A percentile compares a stretch with the other conserved stretches of the same genome.
These are phyloP conservation scores for Cladosporium sp. DNA, from an alignment of 2,329 filamentous ascomycete species.

Conservation along the genomic window DNA sequence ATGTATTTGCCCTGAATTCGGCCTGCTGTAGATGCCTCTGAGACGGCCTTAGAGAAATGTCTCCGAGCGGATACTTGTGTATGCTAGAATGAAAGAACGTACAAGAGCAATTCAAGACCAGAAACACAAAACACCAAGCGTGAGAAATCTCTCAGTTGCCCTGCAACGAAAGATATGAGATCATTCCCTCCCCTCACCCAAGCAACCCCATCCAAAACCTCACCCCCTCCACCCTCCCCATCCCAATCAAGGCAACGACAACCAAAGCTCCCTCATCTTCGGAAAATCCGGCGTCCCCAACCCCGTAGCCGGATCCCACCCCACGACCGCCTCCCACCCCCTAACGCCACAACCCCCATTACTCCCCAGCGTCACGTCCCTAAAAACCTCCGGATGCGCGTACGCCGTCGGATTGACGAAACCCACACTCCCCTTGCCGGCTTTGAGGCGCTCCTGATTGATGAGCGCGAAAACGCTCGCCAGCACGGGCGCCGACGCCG, in stretches of 20 bases:
- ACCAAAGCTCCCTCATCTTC: slow-evolving; percentile 28
- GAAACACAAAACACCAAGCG: too few species aligned
- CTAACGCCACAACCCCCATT: slow-evolving; percentile 38
- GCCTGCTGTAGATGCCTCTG: too few species aligned
- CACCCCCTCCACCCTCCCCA: background rate
- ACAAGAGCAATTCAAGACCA: too few species aligned
- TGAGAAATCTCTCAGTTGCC: too few species aligned
- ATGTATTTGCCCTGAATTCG: too few species aligned
- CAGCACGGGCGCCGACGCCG: slow-evolving; percentile 47
- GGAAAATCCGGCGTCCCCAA: slow-evolving; percentile 29
- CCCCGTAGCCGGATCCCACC: slow-evolving; percentile 34
- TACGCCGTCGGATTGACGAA: slow-evolving; percentile 45
- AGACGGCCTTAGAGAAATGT: too few species aligned
- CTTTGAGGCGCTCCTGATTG: slow-evolving; percentile 36
- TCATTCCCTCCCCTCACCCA: too few species aligned
- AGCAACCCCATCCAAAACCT: background rate
- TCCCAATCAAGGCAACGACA: slow-evolving; percentile 23
- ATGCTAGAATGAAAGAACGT: too few species aligned
- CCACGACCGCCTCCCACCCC: slow-evolving; percentile 25
- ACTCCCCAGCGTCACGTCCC: slow-evolving; percentile 37
- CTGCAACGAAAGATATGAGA: too few species aligned
- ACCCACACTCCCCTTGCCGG: slow-evolving; percentile 37
- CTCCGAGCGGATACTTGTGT: too few species aligned
- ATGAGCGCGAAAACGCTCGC: slow-evolving; percentile 46
- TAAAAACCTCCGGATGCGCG: slow-evolving; percentile 37